These are phyloP conservation scores for Xylaria acuta DNA, from an alignment of 495 filamentous ascomycete species.

Conservation along the genomic window DNA sequence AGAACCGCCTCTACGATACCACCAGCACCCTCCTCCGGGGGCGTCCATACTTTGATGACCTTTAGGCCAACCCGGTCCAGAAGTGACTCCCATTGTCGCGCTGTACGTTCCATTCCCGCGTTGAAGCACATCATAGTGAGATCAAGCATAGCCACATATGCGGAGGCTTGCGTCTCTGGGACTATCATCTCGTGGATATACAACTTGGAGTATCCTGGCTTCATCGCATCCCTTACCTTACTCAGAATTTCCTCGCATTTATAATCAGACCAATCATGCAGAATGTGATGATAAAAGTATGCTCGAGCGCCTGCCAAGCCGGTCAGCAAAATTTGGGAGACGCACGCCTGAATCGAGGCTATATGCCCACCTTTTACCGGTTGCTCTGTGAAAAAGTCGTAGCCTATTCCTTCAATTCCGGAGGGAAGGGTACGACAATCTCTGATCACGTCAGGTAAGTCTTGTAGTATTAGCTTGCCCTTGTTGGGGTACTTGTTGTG, in stretches of 20 bases:
- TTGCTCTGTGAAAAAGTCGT: slow-evolving; percentile 42
- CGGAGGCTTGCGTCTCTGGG: slow-evolving; percentile 47
- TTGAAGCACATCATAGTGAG: slow-evolving; percentile 44
- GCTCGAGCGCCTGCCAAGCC: slow-evolving; percentile 36
- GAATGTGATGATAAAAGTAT: slow-evolving; percentile 49
- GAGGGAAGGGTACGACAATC: slow-evolving; percentile 10
- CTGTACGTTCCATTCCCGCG: slow-evolving; percentile 40
- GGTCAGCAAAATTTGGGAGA: neutral
- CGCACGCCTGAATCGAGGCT: neutral
- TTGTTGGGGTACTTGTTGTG: slow-evolving; percentile 35
- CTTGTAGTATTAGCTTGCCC: slow-evolving; percentile 46
- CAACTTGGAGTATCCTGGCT: slow-evolving; percentile 43
- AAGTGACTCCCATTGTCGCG: slow-evolving; percentile 39
- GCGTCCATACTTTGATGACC: slow-evolving; percentile 49
- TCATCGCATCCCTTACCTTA: slow-evolving; percentile 48
- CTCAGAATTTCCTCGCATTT: slow-evolving; percentile 48
- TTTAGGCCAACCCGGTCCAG: slow-evolving; percentile 47
- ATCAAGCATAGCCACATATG: slow-evolving; percentile 50
- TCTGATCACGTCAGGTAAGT: slow-evolving; percentile 41
- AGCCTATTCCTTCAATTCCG: slow-evolving; percentile 33
- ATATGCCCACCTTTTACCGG: slow-evolving; percentile 33
- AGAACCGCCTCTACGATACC: slow-evolving; percentile 18
- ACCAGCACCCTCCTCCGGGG: slow-evolving; percentile 15
- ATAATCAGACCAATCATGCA: slow-evolving; percentile 51
- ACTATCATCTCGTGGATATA: slow-evolving; percentile 61